Base-by-base conservation (phyloP, 331 rosid genomes). In the Ulmus americana region DNA sequence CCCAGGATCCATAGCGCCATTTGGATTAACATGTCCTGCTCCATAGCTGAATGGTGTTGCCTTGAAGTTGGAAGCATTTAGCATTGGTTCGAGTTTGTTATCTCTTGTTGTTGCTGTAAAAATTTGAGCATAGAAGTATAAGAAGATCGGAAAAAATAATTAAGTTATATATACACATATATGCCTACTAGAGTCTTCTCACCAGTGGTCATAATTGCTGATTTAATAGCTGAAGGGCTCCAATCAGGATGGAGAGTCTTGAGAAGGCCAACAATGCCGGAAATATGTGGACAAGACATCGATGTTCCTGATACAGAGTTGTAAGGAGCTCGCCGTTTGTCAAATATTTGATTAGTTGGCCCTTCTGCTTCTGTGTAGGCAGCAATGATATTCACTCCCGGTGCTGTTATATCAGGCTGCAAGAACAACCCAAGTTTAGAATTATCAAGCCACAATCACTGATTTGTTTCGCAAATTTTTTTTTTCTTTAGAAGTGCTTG, bases 171-270 rank as follows among this genome's bases (percentile, higher is more conserved):
- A 28, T 28, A 28, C 18, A 59, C 38, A n/a, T 2, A 6, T 50
- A 70, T 48, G 61, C 18, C 49, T 50, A 56, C 28, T 0, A 28
- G 69, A 51, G 14, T 46, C 56, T 66, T 62, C 78, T 78, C 28
- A 92, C 98, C 89, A 0, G 88, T 89, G 64, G 98, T 92, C 95
- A 89, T 86, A 79, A 92, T 89, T 68, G 98, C 98, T 14, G 94
- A 91, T 73, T 79, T 91, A 53, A 91, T 88, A 59, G 96, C 95
- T 49, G 97, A 84, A 62, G 97, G 95, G 61, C 86, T 83, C 97
- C 98, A 92, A 4, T 84, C 71, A 35, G 98, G 96, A 77, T 92
- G 69, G 6, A 89, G 72, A 10, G 85, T 59, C 76, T 66, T 92
- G 16, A 92, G 81, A 9, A 92, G 84, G 40, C 95, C 96, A 39